A percentile compares a stretch with the other conserved stretches of the same genome.
phyloP scores from a whole-genome alignment of 1,139 yeast genomes.

The Hanseniaspora sp. region DNA sequence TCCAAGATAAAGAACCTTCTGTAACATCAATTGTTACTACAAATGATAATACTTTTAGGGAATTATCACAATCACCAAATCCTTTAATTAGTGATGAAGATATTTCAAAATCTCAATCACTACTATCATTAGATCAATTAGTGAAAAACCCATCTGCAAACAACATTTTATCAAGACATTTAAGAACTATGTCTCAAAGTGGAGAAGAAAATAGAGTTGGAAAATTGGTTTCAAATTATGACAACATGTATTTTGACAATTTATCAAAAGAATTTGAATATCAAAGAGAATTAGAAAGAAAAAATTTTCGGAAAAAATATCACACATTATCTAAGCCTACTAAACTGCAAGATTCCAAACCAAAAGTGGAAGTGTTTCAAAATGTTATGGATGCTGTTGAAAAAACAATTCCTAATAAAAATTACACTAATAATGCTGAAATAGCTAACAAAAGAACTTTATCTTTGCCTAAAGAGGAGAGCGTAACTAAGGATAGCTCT shows the following conservation, averaged over 20 bases:
- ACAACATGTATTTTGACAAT: conserved; percentile 69
- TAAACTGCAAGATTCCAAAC: conserved; percentile 67
- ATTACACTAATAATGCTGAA: not conserved
- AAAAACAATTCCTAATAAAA: conserved; percentile 31
- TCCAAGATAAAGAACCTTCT: not conserved
- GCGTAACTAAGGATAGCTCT: too few relatives aligned
- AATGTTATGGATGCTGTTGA: conserved; percentile 81
- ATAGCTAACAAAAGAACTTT: too few relatives aligned
- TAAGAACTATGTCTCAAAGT: conserved; percentile 13
- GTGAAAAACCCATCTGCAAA: not conserved
- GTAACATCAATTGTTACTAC: not conserved
- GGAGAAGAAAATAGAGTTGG: conserved; percentile 34
- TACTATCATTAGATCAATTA: not conserved
- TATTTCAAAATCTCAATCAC: not conserved
- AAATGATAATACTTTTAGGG: too few relatives aligned
- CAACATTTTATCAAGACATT: conserved; percentile 12
- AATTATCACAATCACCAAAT: not conserved
- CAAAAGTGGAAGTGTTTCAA: conserved; percentile 84
- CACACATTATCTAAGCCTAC: conserved; percentile 44
- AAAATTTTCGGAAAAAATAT: conserved; percentile 48
- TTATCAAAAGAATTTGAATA: conserved; percentile 75
- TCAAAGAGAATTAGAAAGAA: conserved; percentile 72
- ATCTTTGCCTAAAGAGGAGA: too few relatives aligned
- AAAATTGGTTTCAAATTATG: conserved; percentile 57
- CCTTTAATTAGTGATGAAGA: not conserved